phyloP scores from a whole-genome alignment of 2,329 filamentous ascomycete genomes.

The Trichoderma lentiforme region DNA sequence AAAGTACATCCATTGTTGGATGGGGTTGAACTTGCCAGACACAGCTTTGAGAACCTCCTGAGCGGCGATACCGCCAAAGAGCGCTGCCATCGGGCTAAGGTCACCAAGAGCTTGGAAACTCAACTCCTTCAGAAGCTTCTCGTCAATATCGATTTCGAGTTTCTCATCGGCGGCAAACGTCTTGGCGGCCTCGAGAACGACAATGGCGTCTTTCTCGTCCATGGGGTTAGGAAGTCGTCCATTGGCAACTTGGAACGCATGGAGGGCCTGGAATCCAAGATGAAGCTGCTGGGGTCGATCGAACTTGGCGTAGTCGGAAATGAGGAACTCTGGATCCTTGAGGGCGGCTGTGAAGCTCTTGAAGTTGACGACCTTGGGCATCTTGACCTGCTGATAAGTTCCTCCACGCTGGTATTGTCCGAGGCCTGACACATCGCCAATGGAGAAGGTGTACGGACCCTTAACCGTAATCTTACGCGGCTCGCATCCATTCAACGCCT shows the following conservation, averaged over 20 bases:
- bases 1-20: conserved; percentile 94
- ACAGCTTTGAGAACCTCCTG: conserved; percentile 96
- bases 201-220: conserved; percentile 76
- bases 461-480: conserved; percentile 91
- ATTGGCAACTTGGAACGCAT: conserved; percentile 75
- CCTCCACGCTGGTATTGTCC: conserved; percentile 87
- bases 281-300: conserved; percentile 92
- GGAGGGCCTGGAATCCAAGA: conserved; percentile 86
- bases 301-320: conserved; percentile 97
- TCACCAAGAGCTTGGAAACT: conserved; percentile 94
- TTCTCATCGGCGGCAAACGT: conserved; percentile 71
- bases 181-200: conserved; percentile 73
- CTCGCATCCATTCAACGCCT: conserved; percentile 74
- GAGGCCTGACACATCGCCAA: conserved; percentile 84
- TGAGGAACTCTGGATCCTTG: conserved; percentile 81
- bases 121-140: conserved; percentile 88
- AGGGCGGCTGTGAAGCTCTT: conserved; percentile 74
- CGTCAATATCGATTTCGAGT: conserved; percentile 68
- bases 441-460: conserved; percentile 95
- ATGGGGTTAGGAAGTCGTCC: conserved; percentile 76
- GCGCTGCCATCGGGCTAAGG: conserved; percentile 84
- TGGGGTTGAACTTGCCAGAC: conserved; percentile 95
- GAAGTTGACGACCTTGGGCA: conserved; percentile 92
- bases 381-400: conserved; percentile 94
- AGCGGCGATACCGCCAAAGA: conserved; percentile 89